Evolutionary conservation across 345 rosid genomes (phyloP).

Genomic region (Trapa incisa): DNA sequence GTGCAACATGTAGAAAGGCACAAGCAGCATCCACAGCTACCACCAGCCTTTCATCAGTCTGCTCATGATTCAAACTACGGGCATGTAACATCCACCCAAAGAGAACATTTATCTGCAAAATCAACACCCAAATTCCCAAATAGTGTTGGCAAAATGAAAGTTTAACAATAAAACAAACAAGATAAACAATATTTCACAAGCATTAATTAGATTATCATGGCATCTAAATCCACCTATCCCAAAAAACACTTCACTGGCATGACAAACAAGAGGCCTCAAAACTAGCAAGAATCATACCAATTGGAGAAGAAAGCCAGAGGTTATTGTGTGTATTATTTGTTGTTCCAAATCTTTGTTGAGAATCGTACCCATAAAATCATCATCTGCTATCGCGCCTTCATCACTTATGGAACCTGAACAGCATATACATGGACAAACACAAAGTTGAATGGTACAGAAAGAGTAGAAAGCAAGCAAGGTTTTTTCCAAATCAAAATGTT

Average conservation of each 20-base stretch:
- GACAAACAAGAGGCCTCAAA: conserved; percentile 9
- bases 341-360: conserved; percentile 48
- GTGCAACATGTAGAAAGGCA: conserved; percentile 74
- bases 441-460: background rate
- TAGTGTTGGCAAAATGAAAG: background rate
- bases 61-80: conserved; percentile 24
- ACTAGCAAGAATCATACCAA: conserved; percentile 39
- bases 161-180: background rate
- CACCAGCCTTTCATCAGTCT: conserved; percentile 42
- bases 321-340: conserved; percentile 68
- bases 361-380: conserved; percentile 37
- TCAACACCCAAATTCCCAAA: background rate
- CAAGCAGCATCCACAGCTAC: conserved; percentile 86
- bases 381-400: conserved; percentile 22
- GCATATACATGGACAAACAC: conserved; percentile 6
- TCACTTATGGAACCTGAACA: conserved; percentile 33
- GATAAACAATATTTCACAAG: background rate
- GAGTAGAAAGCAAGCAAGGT: background rate
- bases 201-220: background rate
- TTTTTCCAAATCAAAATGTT: background rate
- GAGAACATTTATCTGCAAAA: conserved; percentile 59
- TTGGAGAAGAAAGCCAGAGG: conserved; percentile 81
- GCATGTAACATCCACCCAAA: conserved; percentile 38
- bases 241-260: background rate
- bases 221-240: no score